Evolutionary conservation across 768 basidiomycete species (phyloP).

Genomic region (Dioszegia hungarica): DNA sequence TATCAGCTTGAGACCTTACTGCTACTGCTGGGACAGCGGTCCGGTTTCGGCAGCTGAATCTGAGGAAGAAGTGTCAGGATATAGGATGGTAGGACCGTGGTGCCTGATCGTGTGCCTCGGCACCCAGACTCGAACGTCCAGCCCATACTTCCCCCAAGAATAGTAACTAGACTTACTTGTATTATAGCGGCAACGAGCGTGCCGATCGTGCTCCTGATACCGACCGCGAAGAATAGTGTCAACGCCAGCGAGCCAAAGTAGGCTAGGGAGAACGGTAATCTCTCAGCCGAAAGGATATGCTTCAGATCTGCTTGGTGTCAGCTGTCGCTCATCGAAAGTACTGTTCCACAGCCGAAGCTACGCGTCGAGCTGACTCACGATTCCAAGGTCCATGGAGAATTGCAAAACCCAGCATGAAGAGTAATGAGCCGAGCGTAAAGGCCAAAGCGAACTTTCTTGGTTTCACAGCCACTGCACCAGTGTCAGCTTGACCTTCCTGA

Average conservation of each 20-base stretch:
- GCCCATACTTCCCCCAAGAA: too few relatives aligned
- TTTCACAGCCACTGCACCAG: conserved; percentile 55
- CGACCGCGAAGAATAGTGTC: conserved; percentile 87
- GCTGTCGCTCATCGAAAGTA: neutral
- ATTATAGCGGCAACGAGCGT: conserved; percentile 76
- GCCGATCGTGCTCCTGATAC: conserved; percentile 74
- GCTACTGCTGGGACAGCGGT: too few relatives aligned
- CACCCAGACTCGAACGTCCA: too few relatives aligned
- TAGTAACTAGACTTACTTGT: conserved; percentile 56
- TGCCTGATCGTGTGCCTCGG: too few relatives aligned
- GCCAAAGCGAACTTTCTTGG: conserved; percentile 88
- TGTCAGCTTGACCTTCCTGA: neutral
- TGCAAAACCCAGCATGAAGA: conserved; percentile 88
- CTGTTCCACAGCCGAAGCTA: too few relatives aligned
- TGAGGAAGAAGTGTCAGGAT: too few relatives aligned
- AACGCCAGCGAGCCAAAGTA: conserved; percentile 79
- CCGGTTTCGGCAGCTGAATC: too few relatives aligned
- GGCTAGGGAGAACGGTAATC: conserved; percentile 74
- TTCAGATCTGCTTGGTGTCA: conserved; percentile 57
- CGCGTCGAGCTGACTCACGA: conserved; percentile 47
- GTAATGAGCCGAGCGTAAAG: conserved; percentile 81
- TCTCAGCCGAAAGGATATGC: conserved; percentile 70
- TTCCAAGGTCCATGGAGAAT: conserved; percentile 70
- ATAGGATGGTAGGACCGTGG: too few relatives aligned
- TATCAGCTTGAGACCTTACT: neutral